Base-by-base conservation (phyloP, 2,329 filamentous ascomycete genomes). In the Zymoseptoria pseudotritici region DNA sequence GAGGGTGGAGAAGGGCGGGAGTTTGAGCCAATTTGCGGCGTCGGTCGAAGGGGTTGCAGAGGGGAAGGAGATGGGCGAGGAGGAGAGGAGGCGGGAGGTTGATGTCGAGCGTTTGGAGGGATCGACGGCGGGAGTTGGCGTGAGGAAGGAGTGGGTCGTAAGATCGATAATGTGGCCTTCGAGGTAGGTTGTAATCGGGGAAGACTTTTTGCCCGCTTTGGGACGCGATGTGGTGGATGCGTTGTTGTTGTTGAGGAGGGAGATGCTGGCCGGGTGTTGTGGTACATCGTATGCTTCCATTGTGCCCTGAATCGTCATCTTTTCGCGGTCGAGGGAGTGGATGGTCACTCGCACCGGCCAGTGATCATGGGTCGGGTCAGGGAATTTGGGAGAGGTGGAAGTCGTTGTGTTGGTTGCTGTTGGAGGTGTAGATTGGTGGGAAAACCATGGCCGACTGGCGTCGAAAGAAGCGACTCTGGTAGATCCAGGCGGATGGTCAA, bases 221-320 rank as follows among this genome's bases (percentile, higher is more conserved):
- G 68, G 66, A 46, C 69, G 60, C 31, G 64, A 60, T 24, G 61
- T 58, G 17, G 63, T 53, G 6, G 26, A 29, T 9, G 26, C 2
- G 26, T 29, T 29, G 26, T 29, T 29, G 36, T 46, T 46, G 26
- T 64, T 66, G 20, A 66, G 60, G 53, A 66, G 63, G 63, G 66
- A 67, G 55, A 67, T 69, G 62, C 53, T 73, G 50, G 60, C 55
- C 42, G 63, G 72, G 59, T 78, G 75, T 31, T 77, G 78, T 2
- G 85, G 85, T 11, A 87, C 85, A 65, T 88, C 85, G 73, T 86
- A 87, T 4, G 86, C 86, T 72, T 87, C 84, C 86, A 88, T 88
- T 7, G 84, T 87, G 3, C 85, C 86, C 21, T 83, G 82, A 19
- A 88, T 72, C 0, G 82, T 83, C 83, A 87, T 86, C 19, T 75